Evolutionary conservation across 805 yeast genomes (phyloP).

Genomic region (Metschnikowia borealis): DNA sequence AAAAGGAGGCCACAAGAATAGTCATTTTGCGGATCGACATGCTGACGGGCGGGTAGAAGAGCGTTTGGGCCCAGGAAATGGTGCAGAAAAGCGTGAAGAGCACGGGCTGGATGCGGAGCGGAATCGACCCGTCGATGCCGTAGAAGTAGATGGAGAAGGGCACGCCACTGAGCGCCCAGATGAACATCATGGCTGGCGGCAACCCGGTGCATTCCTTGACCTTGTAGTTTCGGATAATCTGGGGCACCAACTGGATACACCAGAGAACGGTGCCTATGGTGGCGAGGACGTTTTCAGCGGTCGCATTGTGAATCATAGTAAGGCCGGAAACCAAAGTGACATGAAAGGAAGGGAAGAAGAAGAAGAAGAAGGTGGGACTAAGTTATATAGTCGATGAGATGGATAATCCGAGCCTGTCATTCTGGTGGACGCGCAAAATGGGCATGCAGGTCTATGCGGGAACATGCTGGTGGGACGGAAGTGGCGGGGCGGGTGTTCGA

Average conservation of each 20-base stretch:
- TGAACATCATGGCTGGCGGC: conserved; percentile 81
- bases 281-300: conserved; percentile 72
- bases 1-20: conserved; percentile 32
- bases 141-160: conserved; percentile 87
- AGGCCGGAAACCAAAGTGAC: neutral
- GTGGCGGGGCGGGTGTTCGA: neutral
- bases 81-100: conserved; percentile 68
- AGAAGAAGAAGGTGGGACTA: too few relatives aligned
- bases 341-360: neutral
- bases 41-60: conserved; percentile 66
- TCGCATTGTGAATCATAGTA: conserved; percentile 15
- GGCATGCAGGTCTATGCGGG: neutral
- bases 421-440: conserved; percentile 1
- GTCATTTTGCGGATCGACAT: conserved; percentile 34
- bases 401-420: neutral
- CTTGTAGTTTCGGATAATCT: conserved; percentile 67
- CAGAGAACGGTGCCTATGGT: conserved; percentile 88
- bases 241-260: conserved; percentile 91
- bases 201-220: conserved; percentile 80
- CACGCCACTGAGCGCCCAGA: conserved; percentile 70
- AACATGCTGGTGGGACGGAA: neutral
- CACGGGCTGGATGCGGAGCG: conserved; percentile 85
- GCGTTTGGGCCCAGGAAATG: conserved; percentile 58
- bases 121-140: conserved; percentile 64
- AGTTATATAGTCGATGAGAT: neutral